phyloP scores from a whole-genome alignment of 2,329 filamentous ascomycete genomes.

The Claviceps digitariae region DNA sequence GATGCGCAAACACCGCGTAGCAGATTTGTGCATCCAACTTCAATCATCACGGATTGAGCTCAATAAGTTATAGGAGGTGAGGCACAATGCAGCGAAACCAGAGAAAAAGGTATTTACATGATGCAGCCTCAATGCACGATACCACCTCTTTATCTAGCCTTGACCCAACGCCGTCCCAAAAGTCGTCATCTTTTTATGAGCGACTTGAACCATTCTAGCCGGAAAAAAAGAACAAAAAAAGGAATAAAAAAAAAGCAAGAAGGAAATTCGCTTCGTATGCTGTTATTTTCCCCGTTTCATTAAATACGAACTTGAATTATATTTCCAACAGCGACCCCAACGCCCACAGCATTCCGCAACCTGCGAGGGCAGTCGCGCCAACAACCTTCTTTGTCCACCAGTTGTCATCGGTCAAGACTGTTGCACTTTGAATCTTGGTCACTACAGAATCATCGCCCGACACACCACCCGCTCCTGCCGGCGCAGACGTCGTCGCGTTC shows the following conservation, averaged over 20 bases:
- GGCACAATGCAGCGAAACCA: too few species aligned
- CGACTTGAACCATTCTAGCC: neutral
- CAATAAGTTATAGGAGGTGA: too few species aligned
- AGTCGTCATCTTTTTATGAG: neutral
- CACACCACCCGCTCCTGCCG: constrained; percentile 16
- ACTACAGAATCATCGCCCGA: constrained; percentile 12
- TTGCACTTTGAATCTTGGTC: constrained; percentile 27
- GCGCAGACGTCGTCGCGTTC: constrained; percentile 11
- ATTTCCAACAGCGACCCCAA: constrained; percentile 38
- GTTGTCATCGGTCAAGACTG: constrained; percentile 49
- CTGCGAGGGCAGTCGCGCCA: constrained; percentile 48
- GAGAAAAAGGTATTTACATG: neutral
- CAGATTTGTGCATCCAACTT: neutral
- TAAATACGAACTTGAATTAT: neutral
- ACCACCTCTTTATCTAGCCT: neutral
- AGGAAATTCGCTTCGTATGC: neutral
- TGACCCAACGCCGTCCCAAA: neutral
- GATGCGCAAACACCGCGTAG: neutral
- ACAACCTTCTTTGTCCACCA: constrained; percentile 54
- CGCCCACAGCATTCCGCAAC: constrained; percentile 46
- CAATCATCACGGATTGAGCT: neutral
- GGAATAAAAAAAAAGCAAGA: neutral
- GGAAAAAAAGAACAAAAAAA: neutral
- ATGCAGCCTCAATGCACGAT: neutral
- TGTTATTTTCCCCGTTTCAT: neutral